Percentiles rank a stretch among this genome's conserved stretches.
phyloP scores from a whole-genome alignment of 129 eudicot species.

The Tagetes erecta region DNA sequence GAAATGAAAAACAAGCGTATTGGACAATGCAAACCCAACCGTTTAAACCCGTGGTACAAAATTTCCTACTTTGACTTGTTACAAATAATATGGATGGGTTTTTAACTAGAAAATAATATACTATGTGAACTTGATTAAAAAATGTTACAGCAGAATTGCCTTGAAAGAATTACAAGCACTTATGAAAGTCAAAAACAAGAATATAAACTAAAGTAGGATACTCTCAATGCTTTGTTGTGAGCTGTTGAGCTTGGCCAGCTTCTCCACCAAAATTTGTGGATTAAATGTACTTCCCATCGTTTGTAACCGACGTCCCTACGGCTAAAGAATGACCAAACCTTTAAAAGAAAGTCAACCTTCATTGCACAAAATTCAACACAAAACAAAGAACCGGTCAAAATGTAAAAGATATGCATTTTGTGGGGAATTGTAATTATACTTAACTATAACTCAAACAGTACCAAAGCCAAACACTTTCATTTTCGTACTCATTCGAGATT shows the following conservation, averaged over 20 bases:
- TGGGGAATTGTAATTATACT: too few relatives aligned
- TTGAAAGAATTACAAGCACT: background rate
- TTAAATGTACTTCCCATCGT: slow-evolving; percentile 79
- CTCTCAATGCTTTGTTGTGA: slow-evolving; percentile 98
- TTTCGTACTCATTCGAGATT: too few relatives aligned
- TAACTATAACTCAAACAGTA: too few relatives aligned
- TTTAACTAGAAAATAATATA: too few relatives aligned
- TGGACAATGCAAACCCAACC: too few relatives aligned
- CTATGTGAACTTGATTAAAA: background rate
- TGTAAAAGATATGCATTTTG: background rate
- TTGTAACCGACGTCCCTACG: slow-evolving; percentile 21
- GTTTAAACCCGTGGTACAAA: too few relatives aligned
- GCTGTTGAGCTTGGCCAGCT: slow-evolving; percentile 83
- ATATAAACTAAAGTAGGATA: slow-evolving; percentile 54
- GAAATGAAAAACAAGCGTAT: too few relatives aligned
- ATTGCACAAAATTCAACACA: slow-evolving; percentile 25
- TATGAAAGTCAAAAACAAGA: background rate
- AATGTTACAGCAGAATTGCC: background rate
- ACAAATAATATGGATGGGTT: background rate
- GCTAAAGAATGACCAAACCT: slow-evolving; percentile 23
- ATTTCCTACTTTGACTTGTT: too few relatives aligned
- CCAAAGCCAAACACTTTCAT: too few relatives aligned
- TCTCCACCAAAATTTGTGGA: slow-evolving; percentile 79
- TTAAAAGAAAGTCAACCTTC: slow-evolving; percentile 39
- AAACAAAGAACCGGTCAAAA: background rate